Base-by-base conservation (phyloP, 106 monocot genomes). In the Apostasia ramifera region DNA sequence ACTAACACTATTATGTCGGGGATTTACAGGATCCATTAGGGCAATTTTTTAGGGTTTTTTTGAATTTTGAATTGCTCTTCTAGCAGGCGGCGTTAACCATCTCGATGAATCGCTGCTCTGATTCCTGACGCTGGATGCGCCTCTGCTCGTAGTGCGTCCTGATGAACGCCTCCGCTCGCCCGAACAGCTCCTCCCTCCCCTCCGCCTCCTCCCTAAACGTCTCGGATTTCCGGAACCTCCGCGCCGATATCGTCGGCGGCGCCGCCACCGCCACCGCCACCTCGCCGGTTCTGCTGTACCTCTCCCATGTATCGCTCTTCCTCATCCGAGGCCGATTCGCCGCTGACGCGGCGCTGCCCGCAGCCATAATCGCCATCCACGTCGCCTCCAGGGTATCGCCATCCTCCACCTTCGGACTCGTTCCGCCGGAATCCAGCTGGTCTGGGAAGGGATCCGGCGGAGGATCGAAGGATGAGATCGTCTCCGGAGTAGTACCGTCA, bases 231-330 rank as follows among this genome's bases (percentile, higher is more conserved):
- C 51, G 61, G 73, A 73, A 4, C 37, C 13, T 43, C 53, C 49
- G 13, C 70, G 7, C 67, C 8, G 49, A 52, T 15, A 37, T 6
- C 1, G 2, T 3, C 58, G 13, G 57, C 44, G 52, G 15, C 48
- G 57, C 45, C 42, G 26, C 49, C 14, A 66, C 51, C 42, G 26
- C 49, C 14, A 66, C 51, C 63, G 64, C 62, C 55, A 26, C n/a
- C 52, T 63, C 60, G 72, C 51, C 15, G 41, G 6, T 37, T 7
- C 40, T 7, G 59, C 59, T 40, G 40, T 63, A 67, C 54, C 52
- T 71, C 57, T 62, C 62, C 76, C 72, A 78, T 47, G 78, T 70
- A 41, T 74, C 78, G 44, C 70, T 66, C 74, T 62, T 78, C 66
- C 50, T 66, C 52, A 78, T 56, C 62, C 46, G 7, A 40, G 41